phyloP scores from a whole-genome alignment of 2,329 filamentous ascomycete species.

The Fusarium veterinarium region DNA sequence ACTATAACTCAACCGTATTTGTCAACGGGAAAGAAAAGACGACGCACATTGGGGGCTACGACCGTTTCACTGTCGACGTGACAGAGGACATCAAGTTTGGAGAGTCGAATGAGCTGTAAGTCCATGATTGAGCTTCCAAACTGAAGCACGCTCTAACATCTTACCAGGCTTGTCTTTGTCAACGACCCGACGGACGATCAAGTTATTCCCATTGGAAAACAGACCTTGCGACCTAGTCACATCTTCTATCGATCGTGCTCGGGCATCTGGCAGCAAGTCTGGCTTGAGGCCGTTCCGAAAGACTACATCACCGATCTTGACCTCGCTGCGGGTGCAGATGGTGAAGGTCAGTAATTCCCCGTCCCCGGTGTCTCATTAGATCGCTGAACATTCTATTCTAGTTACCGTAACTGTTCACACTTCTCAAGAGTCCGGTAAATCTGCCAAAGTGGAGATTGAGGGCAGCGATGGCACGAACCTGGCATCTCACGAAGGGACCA shows the following conservation, averaged over 20 bases:
- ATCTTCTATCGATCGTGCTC: conserved; percentile 80
- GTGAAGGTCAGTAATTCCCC: background rate
- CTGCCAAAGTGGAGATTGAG: background rate
- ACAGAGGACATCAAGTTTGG: conserved; percentile 17
- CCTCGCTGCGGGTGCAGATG: conserved; percentile 61
- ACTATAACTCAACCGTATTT: conserved; percentile 31
- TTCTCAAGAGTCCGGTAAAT: background rate
- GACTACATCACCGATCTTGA: conserved; percentile 70
- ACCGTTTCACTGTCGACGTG: conserved; percentile 25
- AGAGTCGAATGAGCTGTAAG: conserved; percentile 23
- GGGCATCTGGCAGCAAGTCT: conserved; percentile 80
- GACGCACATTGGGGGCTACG: conserved; percentile 28
- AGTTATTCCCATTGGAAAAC: conserved; percentile 75
- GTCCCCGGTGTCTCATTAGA: fast-evolving
- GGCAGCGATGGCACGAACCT: conserved; percentile 1
- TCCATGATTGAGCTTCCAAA: fast-evolving
- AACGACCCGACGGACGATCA: conserved; percentile 73
- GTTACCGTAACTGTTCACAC: conserved; percentile 17
- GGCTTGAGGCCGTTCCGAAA: conserved; percentile 72
- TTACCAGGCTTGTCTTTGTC: conserved; percentile 61
- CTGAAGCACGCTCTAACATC: background rate
- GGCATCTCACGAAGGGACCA: conserved; percentile 36
- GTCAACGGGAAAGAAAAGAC: conserved; percentile 23
- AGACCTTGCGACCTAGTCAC: conserved; percentile 65
- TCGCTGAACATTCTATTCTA: background rate